phyloP scores from a whole-genome alignment of 352 stramenopile species.

The Globisporangium viniferum region DNA sequence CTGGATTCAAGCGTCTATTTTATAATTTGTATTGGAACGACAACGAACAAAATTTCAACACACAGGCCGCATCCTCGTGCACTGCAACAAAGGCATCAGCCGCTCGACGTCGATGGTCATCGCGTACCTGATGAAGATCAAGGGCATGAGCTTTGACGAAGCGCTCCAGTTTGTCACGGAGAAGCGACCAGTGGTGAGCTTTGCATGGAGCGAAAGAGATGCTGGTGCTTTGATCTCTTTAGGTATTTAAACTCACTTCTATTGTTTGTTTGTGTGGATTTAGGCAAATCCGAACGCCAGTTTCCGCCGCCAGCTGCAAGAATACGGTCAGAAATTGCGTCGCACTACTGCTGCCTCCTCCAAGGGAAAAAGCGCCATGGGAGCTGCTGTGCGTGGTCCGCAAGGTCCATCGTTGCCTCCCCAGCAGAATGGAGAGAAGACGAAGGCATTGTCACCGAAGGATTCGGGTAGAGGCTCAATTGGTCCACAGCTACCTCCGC shows the following conservation, averaged over 20 bases:
- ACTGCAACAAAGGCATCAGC: slow-evolving; percentile 91
- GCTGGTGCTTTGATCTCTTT: neutral
- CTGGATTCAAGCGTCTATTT: slow-evolving; percentile 32
- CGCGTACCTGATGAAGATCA: slow-evolving; percentile 89
- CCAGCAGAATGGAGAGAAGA: neutral
- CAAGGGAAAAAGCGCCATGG: slow-evolving; percentile 2
- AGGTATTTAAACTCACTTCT: neutral
- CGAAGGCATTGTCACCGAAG: neutral
- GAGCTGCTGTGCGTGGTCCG: slow-evolving; percentile 8
- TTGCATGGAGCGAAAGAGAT: neutral
- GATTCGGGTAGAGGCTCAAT: neutral
- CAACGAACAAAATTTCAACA: neutral
- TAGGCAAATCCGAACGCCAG: slow-evolving; percentile 68
- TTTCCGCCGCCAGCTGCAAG: slow-evolving; percentile 61
- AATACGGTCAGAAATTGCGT: slow-evolving; percentile 47
- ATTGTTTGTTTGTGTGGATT: neutral
- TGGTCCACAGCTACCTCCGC: slow-evolving; percentile 19
- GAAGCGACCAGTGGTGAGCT: slow-evolving; percentile 46
- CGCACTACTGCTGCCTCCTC: slow-evolving; percentile 17
- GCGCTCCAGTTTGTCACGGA: slow-evolving; percentile 57
- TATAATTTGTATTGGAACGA: slow-evolving; percentile 3
- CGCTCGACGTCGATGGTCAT: slow-evolving; percentile 87
- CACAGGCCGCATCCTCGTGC: slow-evolving; percentile 83
- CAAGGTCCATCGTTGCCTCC: slow-evolving; percentile 14
- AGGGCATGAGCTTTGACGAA: slow-evolving; percentile 60